phyloP scores from a whole-genome alignment of 805 yeast species.

The Ogataea pilisensis region DNA sequence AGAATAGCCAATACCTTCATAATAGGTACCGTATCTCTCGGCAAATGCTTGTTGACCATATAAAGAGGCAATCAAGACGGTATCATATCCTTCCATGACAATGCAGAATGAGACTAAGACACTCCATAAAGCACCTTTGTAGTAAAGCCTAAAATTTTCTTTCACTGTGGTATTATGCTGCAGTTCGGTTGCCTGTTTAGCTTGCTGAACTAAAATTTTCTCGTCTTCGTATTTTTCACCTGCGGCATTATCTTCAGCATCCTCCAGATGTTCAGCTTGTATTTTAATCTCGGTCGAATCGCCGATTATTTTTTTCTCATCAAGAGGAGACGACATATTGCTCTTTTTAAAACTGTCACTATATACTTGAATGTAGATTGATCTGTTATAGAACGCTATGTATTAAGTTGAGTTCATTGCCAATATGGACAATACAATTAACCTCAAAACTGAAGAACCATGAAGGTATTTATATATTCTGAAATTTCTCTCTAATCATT shows the following conservation, averaged over 20 bases:
- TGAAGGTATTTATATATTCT: too few relatives aligned
- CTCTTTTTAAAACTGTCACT: too few relatives aligned
- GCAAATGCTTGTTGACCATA: constrained; percentile 34
- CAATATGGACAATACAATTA: too few relatives aligned
- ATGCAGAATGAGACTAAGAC: constrained; percentile 35
- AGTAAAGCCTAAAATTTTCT: constrained; percentile 37
- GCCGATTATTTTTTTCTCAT: background rate
- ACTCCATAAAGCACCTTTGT: constrained; percentile 38
- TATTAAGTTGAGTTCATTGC: too few relatives aligned
- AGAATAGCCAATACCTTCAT: constrained; percentile 26
- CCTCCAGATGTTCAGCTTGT: constrained; percentile 1
- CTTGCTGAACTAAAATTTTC: constrained; percentile 2
- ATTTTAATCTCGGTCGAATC: background rate
- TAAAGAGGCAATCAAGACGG: constrained; percentile 33
- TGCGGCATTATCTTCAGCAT: constrained; percentile 1
- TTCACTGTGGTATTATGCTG: constrained; percentile 2
- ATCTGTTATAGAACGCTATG: too few relatives aligned
- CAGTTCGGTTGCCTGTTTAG: constrained; percentile 4
- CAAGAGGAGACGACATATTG: background rate
- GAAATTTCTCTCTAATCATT: too few relatives aligned
- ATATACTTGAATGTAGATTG: too few relatives aligned
- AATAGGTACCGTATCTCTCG: constrained; percentile 31
- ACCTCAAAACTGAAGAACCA: too few relatives aligned
- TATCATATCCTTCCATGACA: constrained; percentile 43
- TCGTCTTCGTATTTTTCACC: constrained; percentile 3